These are phyloP conservation scores for Sugiyamaella paludigena DNA, from an alignment of 1,139 yeast genomes.

Conservation along the genomic window DNA sequence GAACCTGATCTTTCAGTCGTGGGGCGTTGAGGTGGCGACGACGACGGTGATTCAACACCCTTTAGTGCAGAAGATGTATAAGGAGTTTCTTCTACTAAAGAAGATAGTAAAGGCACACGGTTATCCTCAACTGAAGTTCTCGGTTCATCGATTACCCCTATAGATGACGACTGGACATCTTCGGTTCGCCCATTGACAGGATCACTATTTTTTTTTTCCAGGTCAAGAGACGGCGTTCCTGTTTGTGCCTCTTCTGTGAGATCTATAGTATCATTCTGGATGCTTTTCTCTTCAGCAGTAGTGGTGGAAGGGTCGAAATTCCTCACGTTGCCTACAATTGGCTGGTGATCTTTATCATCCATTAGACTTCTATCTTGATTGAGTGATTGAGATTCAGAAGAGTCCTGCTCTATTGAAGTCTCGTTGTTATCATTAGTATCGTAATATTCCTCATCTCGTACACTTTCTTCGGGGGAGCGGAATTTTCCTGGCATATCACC, in stretches of 20 bases:
- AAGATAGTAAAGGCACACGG: background rate
- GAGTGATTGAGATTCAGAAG: slow-evolving; percentile 1
- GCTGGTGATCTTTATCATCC: background rate
- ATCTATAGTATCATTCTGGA: slow-evolving; percentile 2
- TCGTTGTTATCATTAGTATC: no score
- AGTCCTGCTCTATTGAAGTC: slow-evolving; percentile 5
- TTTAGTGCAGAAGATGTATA: no score
- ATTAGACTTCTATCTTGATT: no score
- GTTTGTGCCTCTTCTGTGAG: background rate
- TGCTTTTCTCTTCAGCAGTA: background rate
- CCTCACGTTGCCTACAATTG: background rate
- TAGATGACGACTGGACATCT: background rate
- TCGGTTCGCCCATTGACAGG: background rate
- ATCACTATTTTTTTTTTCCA: background rate
- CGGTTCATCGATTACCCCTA: slow-evolving; percentile 1
- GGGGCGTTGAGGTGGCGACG: slow-evolving; percentile 2
- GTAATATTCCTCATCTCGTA: no score
- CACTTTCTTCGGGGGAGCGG: no score
- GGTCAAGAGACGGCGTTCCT: background rate
- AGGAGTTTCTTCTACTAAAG: no score
- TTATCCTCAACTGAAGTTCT: background rate
- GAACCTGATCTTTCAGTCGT: slow-evolving; percentile 6
- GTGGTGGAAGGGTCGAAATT: background rate
- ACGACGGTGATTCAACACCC: no score
- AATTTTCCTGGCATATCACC: no score